Base-by-base conservation (phyloP, 768 basidiomycete species). In the Stropharia rugosoannulata region DNA sequence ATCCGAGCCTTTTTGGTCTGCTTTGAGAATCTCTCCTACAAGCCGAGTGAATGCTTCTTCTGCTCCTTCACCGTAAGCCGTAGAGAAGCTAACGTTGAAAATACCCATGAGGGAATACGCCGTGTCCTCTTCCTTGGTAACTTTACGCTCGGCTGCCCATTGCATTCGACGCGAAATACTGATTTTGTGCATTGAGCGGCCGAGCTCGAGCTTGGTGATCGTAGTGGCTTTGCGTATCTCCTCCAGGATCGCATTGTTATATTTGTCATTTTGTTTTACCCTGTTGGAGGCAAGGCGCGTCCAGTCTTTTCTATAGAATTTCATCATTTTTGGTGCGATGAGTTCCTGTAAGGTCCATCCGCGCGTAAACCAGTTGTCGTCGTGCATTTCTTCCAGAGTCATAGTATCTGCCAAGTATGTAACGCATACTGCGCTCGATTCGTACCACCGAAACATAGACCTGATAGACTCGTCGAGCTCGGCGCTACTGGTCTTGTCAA, bases 71-170 rank as follows among this genome's bases (percentile, higher is more conserved):
- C 49, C 49, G 13, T 51, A 51, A 1, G 37, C 49, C 6, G 39
- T 51, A 2, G 49, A 40, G 22, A 51, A 39, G 15, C 37, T 51
- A 25, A 51, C 49, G 13, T 41, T 25, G 38, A 51, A 51, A 8
- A 51, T 51, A 2, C 49, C 49, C 49, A 51, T 51, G 12, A 51
- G 49, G 4, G 49, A 51, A 41, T 51, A 51, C 4, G 49, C 49
- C 7, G 39, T 27, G 39, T 51, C 49, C 16, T 51, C 49, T 27
- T 19, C 49, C 22, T 39, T 37, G 2, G 49, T 51, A 15, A 51
- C 49, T 15, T 51, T 25, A 9, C 49, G 39, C 11, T 51, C 25
- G 1, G 49, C 49, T 27, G 49, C 49, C 49, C 49, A 51, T 15
- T 51, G 49, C 49, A 51, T 51, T 7, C 29, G 38, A 27, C 49